These are phyloP conservation scores for Aspergillus novofumigatus DNA, from an alignment of 2,329 filamentous ascomycete genomes.

Conservation along the genomic window DNA sequence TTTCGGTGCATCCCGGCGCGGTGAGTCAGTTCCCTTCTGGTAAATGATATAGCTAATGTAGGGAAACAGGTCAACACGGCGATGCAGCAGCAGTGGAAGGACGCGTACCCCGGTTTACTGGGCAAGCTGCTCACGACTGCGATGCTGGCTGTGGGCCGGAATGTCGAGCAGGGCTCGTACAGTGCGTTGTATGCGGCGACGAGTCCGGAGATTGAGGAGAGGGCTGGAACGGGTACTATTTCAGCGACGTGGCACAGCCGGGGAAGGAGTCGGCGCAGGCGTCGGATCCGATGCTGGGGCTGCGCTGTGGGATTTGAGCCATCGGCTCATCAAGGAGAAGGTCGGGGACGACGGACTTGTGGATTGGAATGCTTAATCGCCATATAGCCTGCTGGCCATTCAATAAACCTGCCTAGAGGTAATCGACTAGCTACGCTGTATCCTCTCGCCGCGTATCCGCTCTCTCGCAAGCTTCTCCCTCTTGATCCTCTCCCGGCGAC, in stretches of 20 bases:
- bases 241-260: constrained; percentile 35
- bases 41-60: no score
- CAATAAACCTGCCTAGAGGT: no score
- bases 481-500: background rate
- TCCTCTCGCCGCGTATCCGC: background rate
- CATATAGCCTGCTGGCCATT: no score
- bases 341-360: constrained; percentile 37
- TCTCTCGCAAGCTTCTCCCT: background rate
- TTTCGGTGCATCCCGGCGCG: constrained; percentile 42
- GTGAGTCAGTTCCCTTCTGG: no score
- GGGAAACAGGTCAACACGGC: constrained; percentile 42
- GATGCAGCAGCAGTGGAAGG: constrained; percentile 47
- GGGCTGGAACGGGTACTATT: constrained; percentile 43
- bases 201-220: constrained; percentile 40
- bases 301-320: constrained; percentile 40
- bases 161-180: constrained; percentile 42
- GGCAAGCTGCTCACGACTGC: constrained; percentile 37
- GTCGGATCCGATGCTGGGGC: constrained; percentile 36
- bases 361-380: constrained; percentile 25
- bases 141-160: constrained; percentile 33
- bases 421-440: background rate
- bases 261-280: constrained; percentile 41
- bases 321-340: constrained; percentile 39
- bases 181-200: constrained; percentile 44
- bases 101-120: constrained; percentile 41